Conservation (phyloP, 257 asterid species). For the Jaltomata sinuosa region DNA sequence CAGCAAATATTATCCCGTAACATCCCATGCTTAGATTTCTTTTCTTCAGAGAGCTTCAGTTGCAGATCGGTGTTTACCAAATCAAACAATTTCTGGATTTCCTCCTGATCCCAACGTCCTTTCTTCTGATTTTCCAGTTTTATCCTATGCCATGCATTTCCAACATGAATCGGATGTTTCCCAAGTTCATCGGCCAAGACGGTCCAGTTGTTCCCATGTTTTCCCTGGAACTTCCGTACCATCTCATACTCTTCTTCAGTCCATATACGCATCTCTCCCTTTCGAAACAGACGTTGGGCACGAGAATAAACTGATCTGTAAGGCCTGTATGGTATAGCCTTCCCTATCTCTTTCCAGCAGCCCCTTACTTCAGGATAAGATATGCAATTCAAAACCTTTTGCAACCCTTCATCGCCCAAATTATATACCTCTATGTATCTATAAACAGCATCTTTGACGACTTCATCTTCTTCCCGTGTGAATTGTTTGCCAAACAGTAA, state of each 20-base stretch:
- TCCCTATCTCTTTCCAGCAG: conserved; percentile 2
- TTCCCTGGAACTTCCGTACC: neutral
- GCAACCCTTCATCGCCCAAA: conserved; percentile 5
- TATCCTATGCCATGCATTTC: neutral
- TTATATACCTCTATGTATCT: neutral
- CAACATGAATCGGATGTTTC: neutral
- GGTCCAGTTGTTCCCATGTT: neutral
- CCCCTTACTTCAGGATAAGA: neutral
- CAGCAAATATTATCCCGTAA: conserved; percentile 1
- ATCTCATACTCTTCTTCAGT: conserved; percentile 1
- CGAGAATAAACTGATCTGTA: neutral
- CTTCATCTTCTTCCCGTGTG: neutral
- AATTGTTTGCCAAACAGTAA: neutral
- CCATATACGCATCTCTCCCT: neutral
- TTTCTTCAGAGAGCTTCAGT: neutral
- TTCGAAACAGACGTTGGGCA: neutral
- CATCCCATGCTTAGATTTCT: conserved; percentile 2
- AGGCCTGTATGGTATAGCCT: neutral
- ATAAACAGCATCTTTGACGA: neutral
- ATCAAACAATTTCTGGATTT: neutral
- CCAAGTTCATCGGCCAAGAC: neutral
- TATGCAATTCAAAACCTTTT: neutral
- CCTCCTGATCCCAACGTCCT: neutral
- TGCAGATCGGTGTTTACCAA: neutral
- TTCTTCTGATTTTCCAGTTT: neutral